These are phyloP conservation scores for Petunia hybrid DNA, from an alignment of 305 asterid genomes.

Conservation along the genomic window DNA sequence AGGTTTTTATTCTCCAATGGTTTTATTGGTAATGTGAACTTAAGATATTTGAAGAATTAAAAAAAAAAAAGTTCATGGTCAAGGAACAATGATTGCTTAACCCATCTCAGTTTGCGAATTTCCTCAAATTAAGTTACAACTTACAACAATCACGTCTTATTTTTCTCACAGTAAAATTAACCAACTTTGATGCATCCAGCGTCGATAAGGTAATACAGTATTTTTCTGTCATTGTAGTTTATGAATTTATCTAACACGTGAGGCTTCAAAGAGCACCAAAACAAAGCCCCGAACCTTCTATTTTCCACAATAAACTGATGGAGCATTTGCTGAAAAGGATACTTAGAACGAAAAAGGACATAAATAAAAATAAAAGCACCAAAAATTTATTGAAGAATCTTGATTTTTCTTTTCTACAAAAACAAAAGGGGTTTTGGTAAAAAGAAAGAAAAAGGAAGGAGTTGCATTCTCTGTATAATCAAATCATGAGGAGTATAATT, in stretches of 20 bases:
- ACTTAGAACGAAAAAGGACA: neutral
- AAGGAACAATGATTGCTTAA: too few relatives aligned
- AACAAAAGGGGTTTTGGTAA: neutral
- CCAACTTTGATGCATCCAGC: neutral
- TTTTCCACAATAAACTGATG: neutral
- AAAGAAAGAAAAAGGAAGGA: neutral
- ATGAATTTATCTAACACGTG: neutral
- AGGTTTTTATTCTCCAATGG: too few relatives aligned
- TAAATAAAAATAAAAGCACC: neutral
- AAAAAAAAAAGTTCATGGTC: too few relatives aligned
- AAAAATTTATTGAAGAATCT: constrained; percentile 24
- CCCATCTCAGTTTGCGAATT: too few relatives aligned
- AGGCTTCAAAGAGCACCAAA: neutral
- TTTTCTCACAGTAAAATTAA: too few relatives aligned
- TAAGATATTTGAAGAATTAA: too few relatives aligned
- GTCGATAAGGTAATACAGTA: neutral
- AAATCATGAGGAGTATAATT: constrained; percentile 42
- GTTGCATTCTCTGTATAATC: constrained; percentile 24
- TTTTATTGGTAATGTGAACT: too few relatives aligned
- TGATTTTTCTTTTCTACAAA: neutral
- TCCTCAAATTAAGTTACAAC: too few relatives aligned
- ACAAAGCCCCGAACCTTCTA: neutral
- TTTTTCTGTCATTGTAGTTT: neutral
- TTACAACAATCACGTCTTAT: too few relatives aligned
- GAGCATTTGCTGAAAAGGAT: neutral